Base-by-base conservation (phyloP, 495 filamentous ascomycete species). In the Aspergillus carlsbadensis region DNA sequence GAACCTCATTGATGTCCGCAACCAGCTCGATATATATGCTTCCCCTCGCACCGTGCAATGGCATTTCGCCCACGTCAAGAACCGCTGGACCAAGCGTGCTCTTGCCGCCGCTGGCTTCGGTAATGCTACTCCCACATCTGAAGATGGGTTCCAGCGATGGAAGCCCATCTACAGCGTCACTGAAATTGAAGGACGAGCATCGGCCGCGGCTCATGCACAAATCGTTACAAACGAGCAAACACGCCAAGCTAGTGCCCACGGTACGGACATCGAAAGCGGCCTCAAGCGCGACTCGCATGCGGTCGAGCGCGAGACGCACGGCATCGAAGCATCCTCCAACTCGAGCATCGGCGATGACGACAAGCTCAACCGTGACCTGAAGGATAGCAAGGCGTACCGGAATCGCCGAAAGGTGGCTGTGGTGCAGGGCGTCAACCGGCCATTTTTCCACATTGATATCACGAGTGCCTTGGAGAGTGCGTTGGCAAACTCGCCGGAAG, bases 91-190 rank as follows among this genome's bases (percentile, higher is more conserved):
- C 31, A 98, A 98, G 75, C 89, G 94, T 14, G 94, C 89, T 13
- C 87, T 98, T 18, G 87, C 87, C n/a, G 82, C 88, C 15, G 95
- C 90, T 11, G 94, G 95, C 33, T 98, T 98, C 71, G 94, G 94
- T 1, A 96, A 87, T 72, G 91, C 93, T 3, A 82, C 85, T 8
- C 87, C 91, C 17, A 72, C 78, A 15, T 68, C 77, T 6, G 73
- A 70, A 10, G 76, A 79, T 1, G 75, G 77, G 1, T 76, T 85
- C 62, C 77, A 84, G 53, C 83, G 89, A 18, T 98, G 93, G 93
- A 92, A 92, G 69, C 90, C 91, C n/a, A 90, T 98, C 68, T 98
- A 96, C 79, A 90, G 84, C 69, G 90, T 98, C 11, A 88, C 95
- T 10, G 92, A 97, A 65, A 85, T 96, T 50, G 90, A 88, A 36